Base-by-base conservation (phyloP, 2,329 filamentous ascomycete species). In the Botrytis hyacinthi region DNA sequence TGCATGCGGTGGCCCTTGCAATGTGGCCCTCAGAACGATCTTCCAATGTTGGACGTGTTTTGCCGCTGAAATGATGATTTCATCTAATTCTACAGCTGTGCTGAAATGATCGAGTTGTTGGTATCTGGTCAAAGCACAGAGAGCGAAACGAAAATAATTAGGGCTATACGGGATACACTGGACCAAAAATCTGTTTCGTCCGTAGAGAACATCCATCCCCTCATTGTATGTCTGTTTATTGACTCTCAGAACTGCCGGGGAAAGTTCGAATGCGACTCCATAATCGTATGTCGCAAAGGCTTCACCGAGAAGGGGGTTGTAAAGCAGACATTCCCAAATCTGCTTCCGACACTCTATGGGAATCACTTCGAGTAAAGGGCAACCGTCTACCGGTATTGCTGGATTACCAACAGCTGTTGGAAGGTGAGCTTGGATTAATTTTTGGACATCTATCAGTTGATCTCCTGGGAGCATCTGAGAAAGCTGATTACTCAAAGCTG, bases 1-100 rank as follows among this genome's bases (percentile, higher is more conserved):
- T n/a, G 9, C 4, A 32, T 20, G 1, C 18, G 3, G 2, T 2
- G 3, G 2, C 2, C 3, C 2, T n/a, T 7, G 2, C 18, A 3
- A 0, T 8, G 44, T 63, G 8, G 40, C 61, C 9, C 61, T 63
- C 40, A 63, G 2, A 4, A 44, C 40, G 22, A 46, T 18, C 4
- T 46, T 65, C 61, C 61, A 65, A 18, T 65, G 40, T n/a, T 32
- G 61, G 1, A 63, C 61, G 29, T 63, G 12, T n/a, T 44, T 46
- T 46, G 61, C 61, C 1, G 61, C 40, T 22, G 61, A n/a, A 20
- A 63, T 63, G 16, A 63, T 32, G 16, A 26, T 5, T 4, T 44
- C 1, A 8, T 63, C 40, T 16, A 6, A 26, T 44, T n/a, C 8
- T 29, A 1, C 40, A 9, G 9, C n/a, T 63, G 14, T 5, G 0